Conservation (phyloP, 2,329 filamentous ascomycete species). For the Calonectria fujianensis region DNA sequence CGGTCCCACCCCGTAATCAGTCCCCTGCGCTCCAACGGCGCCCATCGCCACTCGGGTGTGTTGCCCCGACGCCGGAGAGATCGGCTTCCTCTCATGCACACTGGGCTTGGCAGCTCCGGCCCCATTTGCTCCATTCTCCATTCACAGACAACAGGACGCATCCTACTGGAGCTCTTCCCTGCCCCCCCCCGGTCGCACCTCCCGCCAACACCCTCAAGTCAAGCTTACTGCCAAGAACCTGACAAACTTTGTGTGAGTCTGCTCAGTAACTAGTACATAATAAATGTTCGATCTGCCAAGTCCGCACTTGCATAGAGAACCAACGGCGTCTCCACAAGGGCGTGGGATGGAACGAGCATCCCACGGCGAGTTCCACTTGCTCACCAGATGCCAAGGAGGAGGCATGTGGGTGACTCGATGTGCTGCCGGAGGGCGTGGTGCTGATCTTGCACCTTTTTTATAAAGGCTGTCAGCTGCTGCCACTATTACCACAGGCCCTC, state of each 20-base stretch:
- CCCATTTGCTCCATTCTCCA: background rate
- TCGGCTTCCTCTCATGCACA: conserved; percentile 12
- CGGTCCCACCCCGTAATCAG: conserved; percentile 5
- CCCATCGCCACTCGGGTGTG: background rate
- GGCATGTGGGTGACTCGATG: background rate
- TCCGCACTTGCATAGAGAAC: background rate
- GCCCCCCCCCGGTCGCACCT: background rate
- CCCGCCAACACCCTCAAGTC: background rate
- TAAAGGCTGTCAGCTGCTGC: background rate
- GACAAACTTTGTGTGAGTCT: background rate
- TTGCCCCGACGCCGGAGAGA: conserved; percentile 34
- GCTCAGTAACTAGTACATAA: conserved; percentile 14
- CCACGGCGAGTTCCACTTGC: conserved; percentile 5
- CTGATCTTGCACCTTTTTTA: background rate
- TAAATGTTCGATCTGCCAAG: background rate
- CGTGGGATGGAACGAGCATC: conserved; percentile 7
- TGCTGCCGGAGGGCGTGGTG: background rate
- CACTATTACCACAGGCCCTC: too few species aligned
- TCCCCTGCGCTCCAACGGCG: background rate
- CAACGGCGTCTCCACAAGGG: background rate
- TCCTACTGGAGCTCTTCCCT: background rate
- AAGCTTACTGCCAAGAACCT: conserved; percentile 4
- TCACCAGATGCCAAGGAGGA: background rate
- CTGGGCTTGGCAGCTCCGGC: background rate
- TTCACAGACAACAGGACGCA: background rate